Percentiles rank a stretch among this genome's conserved stretches.
Evolutionary conservation across 441 rosid genomes (phyloP).

Genomic region (Bruguiera hainesii): DNA sequence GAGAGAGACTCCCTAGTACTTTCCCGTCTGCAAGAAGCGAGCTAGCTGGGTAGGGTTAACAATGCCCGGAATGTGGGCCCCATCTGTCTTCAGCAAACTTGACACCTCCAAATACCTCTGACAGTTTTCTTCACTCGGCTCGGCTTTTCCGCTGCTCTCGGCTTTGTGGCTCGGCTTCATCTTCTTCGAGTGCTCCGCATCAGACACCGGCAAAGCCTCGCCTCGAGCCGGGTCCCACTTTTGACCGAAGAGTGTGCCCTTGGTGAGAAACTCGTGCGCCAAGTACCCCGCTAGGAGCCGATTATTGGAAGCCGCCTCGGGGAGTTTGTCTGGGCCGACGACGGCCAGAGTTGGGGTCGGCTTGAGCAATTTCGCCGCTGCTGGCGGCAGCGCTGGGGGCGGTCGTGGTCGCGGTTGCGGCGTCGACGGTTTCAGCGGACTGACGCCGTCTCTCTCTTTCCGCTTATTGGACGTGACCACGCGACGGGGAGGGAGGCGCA

Average conservation of each 20-base stretch:
- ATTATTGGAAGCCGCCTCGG: slow-evolving; percentile 36
- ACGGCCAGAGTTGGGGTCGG: slow-evolving; percentile 12
- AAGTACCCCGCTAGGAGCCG: slow-evolving; percentile 68
- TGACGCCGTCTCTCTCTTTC: slow-evolving; percentile 48
- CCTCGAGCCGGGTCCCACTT: slow-evolving; percentile 43
- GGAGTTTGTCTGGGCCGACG: slow-evolving; percentile 10
- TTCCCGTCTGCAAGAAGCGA: slow-evolving; percentile 51
- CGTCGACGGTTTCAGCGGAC: slow-evolving; percentile 26
- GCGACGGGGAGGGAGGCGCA: slow-evolving; percentile 91
- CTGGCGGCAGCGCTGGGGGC: background rate
- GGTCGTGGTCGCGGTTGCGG: background rate
- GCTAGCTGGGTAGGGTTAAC: slow-evolving; percentile 83
- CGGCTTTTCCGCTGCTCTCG: slow-evolving; percentile 17
- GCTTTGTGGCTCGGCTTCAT: slow-evolving; percentile 22
- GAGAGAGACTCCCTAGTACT: background rate
- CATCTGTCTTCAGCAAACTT: slow-evolving; percentile 50
- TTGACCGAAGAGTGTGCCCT: slow-evolving; percentile 71
- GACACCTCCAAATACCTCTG: slow-evolving; percentile 57
- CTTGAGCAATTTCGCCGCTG: slow-evolving; percentile 21
- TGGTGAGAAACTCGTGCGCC: slow-evolving; percentile 63
- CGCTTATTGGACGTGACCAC: slow-evolving; percentile 58
- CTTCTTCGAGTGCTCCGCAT: slow-evolving; percentile 10
- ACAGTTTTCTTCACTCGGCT: slow-evolving; percentile 28
- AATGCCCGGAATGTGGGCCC: slow-evolving; percentile 65
- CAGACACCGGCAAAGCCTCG: slow-evolving; percentile 18